Base-by-base conservation (phyloP, 1,284 basidiomycete genomes). In the Kwoniella shivajii region DNA sequence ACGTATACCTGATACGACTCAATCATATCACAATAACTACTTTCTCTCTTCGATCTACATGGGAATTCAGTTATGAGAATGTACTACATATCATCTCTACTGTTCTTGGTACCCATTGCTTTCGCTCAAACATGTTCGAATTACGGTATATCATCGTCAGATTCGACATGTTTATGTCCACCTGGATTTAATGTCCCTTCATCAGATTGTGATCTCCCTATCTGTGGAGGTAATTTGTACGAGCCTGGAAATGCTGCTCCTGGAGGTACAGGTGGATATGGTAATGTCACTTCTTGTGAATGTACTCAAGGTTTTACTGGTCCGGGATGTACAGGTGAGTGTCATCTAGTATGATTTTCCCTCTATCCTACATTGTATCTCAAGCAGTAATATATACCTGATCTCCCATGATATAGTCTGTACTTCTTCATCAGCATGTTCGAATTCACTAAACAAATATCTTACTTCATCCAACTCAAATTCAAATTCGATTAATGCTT, bases 171-270 rank as follows among this genome's bases (percentile, higher is more conserved):
- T 69, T 76, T 82, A 22, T 92, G 90, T 73, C 90, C 89, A 6
- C 81, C 84, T 18, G 90, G 90, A 11, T 76, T 74, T 65, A 67
- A 67, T 37, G 48, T 50, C 34, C 33, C 51, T 29, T 61, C 38
- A 22, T 53, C 56, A 6, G 54, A 59, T 20, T 78, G 76, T 51
- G 51, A 49, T 31, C 57, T 70, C 4, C 83, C 87, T 0, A 84
- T 82, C 0, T 93, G 90, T 61, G 89, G 89, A 2, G 89, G 89
- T 0, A 86, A 83, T 50, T 83, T 92, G 47, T 91, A 91, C 54
- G 37, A 56, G 5, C 67, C 77, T n/a, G 63, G 59, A 6, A 31
- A 53, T 7, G 61, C 60, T 6, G 70, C 82, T 2, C 74, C 82
- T 13, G 67, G 71, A 2, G 67, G 81, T 0, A 77, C 79, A 4